Evolutionary conservation across 345 rosid species (phyloP), one percentile per base, ranked within the genome.

Genomic region (Aethionema arabicum): DNA sequence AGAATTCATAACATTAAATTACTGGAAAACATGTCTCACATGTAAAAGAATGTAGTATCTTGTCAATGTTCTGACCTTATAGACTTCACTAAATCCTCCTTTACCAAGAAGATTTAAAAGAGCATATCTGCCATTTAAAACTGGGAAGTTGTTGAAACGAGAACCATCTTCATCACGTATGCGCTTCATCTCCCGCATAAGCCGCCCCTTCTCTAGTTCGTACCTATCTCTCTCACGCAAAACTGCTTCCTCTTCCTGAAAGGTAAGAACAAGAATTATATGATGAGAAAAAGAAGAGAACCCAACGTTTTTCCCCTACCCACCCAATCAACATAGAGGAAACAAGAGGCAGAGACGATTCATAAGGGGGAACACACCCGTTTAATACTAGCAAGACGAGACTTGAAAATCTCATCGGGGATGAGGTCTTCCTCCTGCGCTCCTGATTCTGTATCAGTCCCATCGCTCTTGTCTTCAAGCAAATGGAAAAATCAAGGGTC

Each of bases 81-180:
- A 95, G 72, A 95, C 99, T 84, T 95, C 99, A 70, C 99, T 93
- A 69, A 95, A 95, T 72, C 99, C 99, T 37, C 99, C 99, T 77
- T 86, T 95, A 8, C 99, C 99, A 72, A 95, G 95, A 72, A 95
- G 99, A 62, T 95, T 95, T 66, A 95, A 57, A 59, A 95, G 96
- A 54, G 99, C 92, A 78, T 87, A 95, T 64, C 96, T 73, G 65
- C 73, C 74, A 70, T 86, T 86, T 74, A 95, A 76, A 77, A 95
- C 85, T 83, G 84, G 99, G 59, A 87, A 95, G 70, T 88, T 86
- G 77, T 95, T 95, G 78, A 95, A 95, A 57, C 95, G 97, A 56
- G 97, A 95, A 51, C 97, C 92, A 79, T 95, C 99, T 79, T 95
- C 97, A 75, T 95, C 99, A 53, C 97, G 76, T 68, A 95, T 83